A percentile compares a stretch with the other conserved stretches of the same genome.
Evolutionary conservation across 805 yeast genomes (phyloP).

Genomic region (Sugiyamaella lignohabitans): DNA sequence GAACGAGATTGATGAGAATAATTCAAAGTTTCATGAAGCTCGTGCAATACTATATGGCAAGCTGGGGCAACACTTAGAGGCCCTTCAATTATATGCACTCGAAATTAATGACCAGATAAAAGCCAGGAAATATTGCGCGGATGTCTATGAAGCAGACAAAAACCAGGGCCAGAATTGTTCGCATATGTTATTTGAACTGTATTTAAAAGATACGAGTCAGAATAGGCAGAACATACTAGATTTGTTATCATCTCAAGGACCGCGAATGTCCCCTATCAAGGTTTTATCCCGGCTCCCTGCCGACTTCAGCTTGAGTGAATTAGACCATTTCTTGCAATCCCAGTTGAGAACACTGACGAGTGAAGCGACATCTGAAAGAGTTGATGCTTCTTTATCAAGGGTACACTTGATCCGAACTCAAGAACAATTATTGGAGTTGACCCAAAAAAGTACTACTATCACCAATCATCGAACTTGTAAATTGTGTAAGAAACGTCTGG

Average conservation of each 20-base stretch:
- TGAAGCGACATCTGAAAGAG: constrained; percentile 34
- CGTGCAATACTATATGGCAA: constrained; percentile 53
- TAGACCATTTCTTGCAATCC: constrained; percentile 41
- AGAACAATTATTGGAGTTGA: constrained; percentile 37
- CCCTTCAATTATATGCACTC: constrained; percentile 54
- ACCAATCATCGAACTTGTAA: constrained; percentile 46
- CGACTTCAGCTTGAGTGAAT: constrained; percentile 37
- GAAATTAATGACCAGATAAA: constrained; percentile 48
- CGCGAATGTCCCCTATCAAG: constrained; percentile 40
- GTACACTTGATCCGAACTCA: constrained; percentile 46
- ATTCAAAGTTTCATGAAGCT: constrained; percentile 33
- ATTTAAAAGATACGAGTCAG: constrained; percentile 20
- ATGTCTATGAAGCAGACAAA: constrained; percentile 37
- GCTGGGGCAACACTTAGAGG: constrained; percentile 54
- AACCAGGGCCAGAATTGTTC: constrained; percentile 40
- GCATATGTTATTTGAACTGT: constrained; percentile 43
- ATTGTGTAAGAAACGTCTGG: constrained; percentile 52
- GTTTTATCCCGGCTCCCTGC: constrained; percentile 50
- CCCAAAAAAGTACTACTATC: constrained; percentile 34
- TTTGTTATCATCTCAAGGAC: constrained; percentile 40
- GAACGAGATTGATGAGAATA: constrained; percentile 22
- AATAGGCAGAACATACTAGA: constrained; percentile 37
- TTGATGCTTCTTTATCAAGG: constrained; percentile 47
- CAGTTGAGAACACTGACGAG: constrained; percentile 40
- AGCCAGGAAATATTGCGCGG: constrained; percentile 58